Evolutionary conservation across 805 yeast species (phyloP), one percentile per base, ranked within the genome.

Genomic region (Teunomyces tritomae): DNA sequence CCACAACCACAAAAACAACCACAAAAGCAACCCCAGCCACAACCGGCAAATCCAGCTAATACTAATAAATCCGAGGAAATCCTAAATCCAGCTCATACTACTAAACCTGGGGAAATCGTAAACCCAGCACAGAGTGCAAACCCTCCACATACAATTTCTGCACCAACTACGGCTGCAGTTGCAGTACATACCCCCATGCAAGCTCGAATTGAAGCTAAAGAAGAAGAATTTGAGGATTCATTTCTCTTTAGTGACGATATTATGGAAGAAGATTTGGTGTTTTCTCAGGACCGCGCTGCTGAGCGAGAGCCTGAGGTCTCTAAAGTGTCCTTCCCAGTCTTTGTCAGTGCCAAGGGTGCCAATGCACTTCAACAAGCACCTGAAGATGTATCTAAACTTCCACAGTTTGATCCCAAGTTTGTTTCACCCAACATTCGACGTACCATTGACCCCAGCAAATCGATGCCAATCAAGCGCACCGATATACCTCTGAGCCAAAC

Each of bases 291-390:
- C 28, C 40, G 40, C 7, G 27, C 40, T 28, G 27, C 40, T 28
- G 29, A 37, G 20, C 16, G 16, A 6, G 39, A 16, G n/a, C 28
- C 40, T 7, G 40, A 37, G 11, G 29, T 37, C 8, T 37, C 40
- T 4, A 37, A 37, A 11, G 40, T 37, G 9, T 28, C 34, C 8
- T 45, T 48, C 4, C 48, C 51, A 4, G 26, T 77, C 1, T 85
- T 85, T 67, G 84, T 83, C 34, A 78, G 83, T 45, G 89, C 90
- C 1, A 79, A 79, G 53, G 79, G 78, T 8, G 90, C 90, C 0
- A 79, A 78, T 30, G 67, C 76, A 8, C 63, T 85, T 7, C 84
- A 78, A 51, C 69, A 71, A 24, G 51, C 59, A 7, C 65, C 69
- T 4, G 63, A 64, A 3, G 71, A 70, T 2, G 65, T 72, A 44